These are phyloP conservation scores for Stagonosporopsis rhizophila DNA, from an alignment of 2,329 filamentous ascomycete species.

Conservation along the genomic window DNA sequence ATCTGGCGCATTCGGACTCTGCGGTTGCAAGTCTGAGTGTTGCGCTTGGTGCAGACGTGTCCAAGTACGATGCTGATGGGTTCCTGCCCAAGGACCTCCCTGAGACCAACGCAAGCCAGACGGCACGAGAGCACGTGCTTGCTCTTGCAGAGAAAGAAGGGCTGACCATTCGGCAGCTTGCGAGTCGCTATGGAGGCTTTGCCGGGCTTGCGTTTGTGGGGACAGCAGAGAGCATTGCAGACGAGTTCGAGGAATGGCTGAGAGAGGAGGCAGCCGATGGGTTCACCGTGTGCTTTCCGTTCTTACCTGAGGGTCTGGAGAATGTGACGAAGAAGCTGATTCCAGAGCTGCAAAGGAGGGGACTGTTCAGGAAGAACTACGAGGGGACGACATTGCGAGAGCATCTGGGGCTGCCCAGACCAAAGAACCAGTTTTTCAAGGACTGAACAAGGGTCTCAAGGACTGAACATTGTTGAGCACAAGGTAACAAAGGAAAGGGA, in stretches of 20 bases:
- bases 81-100: constrained; percentile 59
- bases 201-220: constrained; percentile 66
- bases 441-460: neutral
- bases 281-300: constrained; percentile 66
- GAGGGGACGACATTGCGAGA: constrained; percentile 61
- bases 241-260: constrained; percentile 71
- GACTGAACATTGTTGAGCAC: neutral
- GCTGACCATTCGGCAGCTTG: constrained; percentile 74
- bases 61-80: constrained; percentile 61
- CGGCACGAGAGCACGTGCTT: constrained; percentile 22
- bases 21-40: constrained; percentile 66
- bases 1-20: constrained; percentile 61
- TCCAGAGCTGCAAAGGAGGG: constrained; percentile 32
- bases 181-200: constrained; percentile 62
- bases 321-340: constrained; percentile 32
- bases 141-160: constrained; percentile 55
- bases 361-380: constrained; percentile 56
- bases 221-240: constrained; percentile 67
- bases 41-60: constrained; percentile 68
- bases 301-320: constrained; percentile 31
- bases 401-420: constrained; percentile 61
- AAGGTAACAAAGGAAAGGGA: too few relatives aligned
- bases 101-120: constrained; percentile 47
- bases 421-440: constrained; percentile 51
- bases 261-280: constrained; percentile 72